Conservation (phyloP, 2,329 filamentous ascomycete genomes). For the Colletotrichum tropicicola region DNA sequence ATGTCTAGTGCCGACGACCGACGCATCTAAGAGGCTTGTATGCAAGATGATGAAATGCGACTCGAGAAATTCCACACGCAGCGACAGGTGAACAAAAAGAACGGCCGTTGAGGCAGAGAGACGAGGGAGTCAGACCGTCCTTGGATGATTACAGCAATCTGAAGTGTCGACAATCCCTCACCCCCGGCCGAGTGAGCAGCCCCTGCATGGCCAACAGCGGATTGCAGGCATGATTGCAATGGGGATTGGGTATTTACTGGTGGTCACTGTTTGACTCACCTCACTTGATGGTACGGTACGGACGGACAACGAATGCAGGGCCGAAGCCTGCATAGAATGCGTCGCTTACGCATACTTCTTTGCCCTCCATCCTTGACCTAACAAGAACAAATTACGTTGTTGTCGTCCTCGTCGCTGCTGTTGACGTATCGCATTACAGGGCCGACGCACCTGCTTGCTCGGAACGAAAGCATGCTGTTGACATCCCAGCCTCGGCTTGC, state of each 20-base stretch:
- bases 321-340: slow-evolving; percentile 24
- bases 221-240: not conserved
- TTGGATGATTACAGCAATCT: not conserved
- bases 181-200: not conserved
- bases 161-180: not conserved
- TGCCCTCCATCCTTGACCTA: not conserved
- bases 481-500: slow-evolving; percentile 1
- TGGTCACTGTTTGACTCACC: slow-evolving; percentile 5
- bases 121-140: not conserved
- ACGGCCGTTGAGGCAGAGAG: not conserved
- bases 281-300: not conserved
- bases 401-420: not conserved
- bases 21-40: not conserved
- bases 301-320: slow-evolving; percentile 3
- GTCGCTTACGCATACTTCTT: slow-evolving; percentile 16
- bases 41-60: slow-evolving; percentile 8
- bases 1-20: not conserved
- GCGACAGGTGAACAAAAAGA: not conserved
- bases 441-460: not conserved
- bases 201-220: slow-evolving; percentile 16
- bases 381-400: not conserved
- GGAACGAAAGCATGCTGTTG: slow-evolving; percentile 9
- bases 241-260: not conserved
- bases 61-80: not conserved
- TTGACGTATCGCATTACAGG: not conserved